Evolutionary conservation across 2,329 filamentous ascomycete genomes (phyloP), one percentile per base, ranked within the genome.

Genomic region (Epichloe uncinata): DNA sequence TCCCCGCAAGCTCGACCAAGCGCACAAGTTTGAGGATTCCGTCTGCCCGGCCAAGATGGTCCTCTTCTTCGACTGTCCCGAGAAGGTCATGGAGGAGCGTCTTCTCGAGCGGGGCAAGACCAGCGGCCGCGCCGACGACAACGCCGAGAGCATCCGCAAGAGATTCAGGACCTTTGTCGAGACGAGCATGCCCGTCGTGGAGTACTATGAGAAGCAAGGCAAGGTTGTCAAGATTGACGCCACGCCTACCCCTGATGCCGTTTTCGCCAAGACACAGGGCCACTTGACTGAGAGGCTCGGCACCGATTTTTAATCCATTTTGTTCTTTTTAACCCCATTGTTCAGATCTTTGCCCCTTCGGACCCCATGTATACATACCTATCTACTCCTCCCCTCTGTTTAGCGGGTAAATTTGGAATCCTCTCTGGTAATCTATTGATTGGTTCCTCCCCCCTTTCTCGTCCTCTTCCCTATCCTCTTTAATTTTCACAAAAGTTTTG

Each of bases 1-100:
- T 74, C 93, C 93, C 34, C 81, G 93, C 60, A 95, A 98, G 74
- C 85, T 97, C 73, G 93, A 97, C 73, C 93, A 98, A 75, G 93
- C 91, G 13, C 67, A 88, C 56, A 90, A 88, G 69, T 98, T 98
- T 65, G 93, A 98, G 72, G 79, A 88, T 66, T 77, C 82, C 4
- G 91, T 98, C 46, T 93, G 88, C 62, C 83, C 81, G 11, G 87
- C 85, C 51, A 78, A 80, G 64, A 83, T 95, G 61, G 93, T 94
- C 3, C 75, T 98, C 54, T 98, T 98, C 75, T 91, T 90, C 65
- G 88, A 95, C 69, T 95, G 89, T 63, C 84, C 89, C 6, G 93
- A 97, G 73, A 77, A 81, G 47, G 84, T 88, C 60, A 93, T 98
- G 87, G 78, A 91, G 73, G 69, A 77, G 61, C 78, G 91, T 33